Conservation (phyloP, 805 yeast genomes). For the Cyberlindnera subsufficiens region DNA sequence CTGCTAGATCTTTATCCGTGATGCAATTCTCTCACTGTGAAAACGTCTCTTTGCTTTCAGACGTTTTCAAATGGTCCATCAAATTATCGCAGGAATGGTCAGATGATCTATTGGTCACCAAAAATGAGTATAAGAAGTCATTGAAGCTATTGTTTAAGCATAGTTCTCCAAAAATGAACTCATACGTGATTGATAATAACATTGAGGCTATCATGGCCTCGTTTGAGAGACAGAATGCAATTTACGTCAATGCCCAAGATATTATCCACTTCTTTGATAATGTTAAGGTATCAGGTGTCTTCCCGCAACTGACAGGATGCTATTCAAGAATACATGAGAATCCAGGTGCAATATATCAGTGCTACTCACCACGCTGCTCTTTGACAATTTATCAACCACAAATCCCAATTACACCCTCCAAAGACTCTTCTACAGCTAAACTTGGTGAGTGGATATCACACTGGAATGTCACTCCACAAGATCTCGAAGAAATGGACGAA, state of each 20-base stretch:
- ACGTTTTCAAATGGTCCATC: constrained; percentile 48
- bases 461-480: constrained; percentile 56
- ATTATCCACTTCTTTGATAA: constrained; percentile 23
- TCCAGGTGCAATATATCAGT: constrained; percentile 11
- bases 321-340: constrained; percentile 32
- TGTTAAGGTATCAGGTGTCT: constrained; percentile 34
- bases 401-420: constrained; percentile 14
- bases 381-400: constrained; percentile 23
- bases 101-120: constrained; percentile 42
- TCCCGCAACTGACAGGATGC: constrained; percentile 40
- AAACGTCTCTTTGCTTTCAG: constrained; percentile 40
- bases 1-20: constrained; percentile 41
- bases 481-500: constrained; percentile 43
- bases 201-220: constrained; percentile 43
- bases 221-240: constrained; percentile 36
- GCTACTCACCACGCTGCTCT: constrained; percentile 32
- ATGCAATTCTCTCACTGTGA: constrained; percentile 45
- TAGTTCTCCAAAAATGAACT: constrained; percentile 42
- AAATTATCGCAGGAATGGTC: constrained; percentile 46
- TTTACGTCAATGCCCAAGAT: constrained; percentile 30
- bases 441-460: constrained; percentile 58
- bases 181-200: constrained; percentile 44
- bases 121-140: constrained; percentile 46
- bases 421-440: constrained; percentile 14
- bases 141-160: constrained; percentile 45